A percentile compares a stretch with the other conserved stretches of the same genome.
phyloP scores from a whole-genome alignment of 805 yeast genomes.

The Candida nonsorbophila region DNA sequence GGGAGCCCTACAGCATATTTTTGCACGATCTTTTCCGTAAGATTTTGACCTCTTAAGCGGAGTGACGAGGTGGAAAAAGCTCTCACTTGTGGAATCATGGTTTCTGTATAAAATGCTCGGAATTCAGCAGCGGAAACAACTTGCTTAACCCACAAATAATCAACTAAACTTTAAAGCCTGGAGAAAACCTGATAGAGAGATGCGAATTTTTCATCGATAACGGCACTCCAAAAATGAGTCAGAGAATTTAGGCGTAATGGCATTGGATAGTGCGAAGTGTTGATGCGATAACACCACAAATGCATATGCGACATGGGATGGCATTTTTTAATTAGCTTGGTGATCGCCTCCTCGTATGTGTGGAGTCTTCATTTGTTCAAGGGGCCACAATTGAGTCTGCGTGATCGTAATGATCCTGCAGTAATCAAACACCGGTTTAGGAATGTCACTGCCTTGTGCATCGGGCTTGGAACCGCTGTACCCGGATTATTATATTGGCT shows the following conservation, averaged over 20 bases:
- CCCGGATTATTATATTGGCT: slow-evolving; percentile 19
- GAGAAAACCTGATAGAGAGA: no score
- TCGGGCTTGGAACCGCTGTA: slow-evolving; percentile 18
- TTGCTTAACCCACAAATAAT: no score
- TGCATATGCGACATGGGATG: neutral
- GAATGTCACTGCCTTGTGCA: slow-evolving; percentile 28
- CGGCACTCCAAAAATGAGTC: slow-evolving; percentile 14
- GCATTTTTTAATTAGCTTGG: slow-evolving; percentile 14
- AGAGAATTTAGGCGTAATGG: slow-evolving; percentile 6
- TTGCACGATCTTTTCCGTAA: slow-evolving; percentile 95
- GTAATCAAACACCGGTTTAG: slow-evolving; percentile 39
- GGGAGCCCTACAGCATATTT: slow-evolving; percentile 84
- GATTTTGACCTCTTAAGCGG: slow-evolving; percentile 58
- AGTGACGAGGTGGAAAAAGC: slow-evolving; percentile 12
- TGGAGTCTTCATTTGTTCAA: slow-evolving; percentile 26
- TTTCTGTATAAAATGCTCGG: no score
- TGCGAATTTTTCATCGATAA: no score
- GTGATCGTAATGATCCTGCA: slow-evolving; percentile 36
- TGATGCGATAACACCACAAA: no score
- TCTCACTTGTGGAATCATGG: no score
- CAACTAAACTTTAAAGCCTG: no score
- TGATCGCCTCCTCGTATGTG: slow-evolving; percentile 45
- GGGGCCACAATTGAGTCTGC: slow-evolving; percentile 15
- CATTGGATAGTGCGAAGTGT: slow-evolving; percentile 10
- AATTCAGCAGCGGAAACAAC: no score